These are phyloP conservation scores for Cytospora schulzeri DNA, from an alignment of 2,329 filamentous ascomycete species.

Conservation along the genomic window DNA sequence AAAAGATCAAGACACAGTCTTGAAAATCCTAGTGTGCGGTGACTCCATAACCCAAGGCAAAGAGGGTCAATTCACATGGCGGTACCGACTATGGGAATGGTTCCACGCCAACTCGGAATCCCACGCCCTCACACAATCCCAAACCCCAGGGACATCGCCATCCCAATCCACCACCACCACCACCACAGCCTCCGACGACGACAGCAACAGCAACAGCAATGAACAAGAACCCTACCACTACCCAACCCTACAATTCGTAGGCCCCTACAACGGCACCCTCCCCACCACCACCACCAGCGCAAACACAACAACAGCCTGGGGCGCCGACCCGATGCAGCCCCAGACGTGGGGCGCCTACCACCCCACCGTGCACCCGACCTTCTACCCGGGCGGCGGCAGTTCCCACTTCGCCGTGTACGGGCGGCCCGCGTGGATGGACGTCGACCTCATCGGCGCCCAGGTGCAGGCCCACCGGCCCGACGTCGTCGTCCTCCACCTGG, in stretches of 20 bases:
- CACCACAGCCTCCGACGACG: too few relatives aligned
- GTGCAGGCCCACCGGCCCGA: slow-evolving; percentile 38
- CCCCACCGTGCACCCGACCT: slow-evolving; percentile 17
- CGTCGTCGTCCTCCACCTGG: slow-evolving; percentile 38
- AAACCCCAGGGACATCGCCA: background rate
- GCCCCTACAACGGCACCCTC: slow-evolving; percentile 41
- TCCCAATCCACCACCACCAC: background rate
- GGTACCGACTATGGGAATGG: slow-evolving; percentile 46
- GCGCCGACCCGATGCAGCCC: slow-evolving; percentile 16
- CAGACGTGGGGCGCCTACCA: slow-evolving; percentile 24
- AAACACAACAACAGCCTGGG: background rate
- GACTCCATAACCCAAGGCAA: slow-evolving; percentile 44
- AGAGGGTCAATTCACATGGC: slow-evolving; percentile 47
- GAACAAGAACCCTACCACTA: background rate
- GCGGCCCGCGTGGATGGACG: slow-evolving; percentile 37
- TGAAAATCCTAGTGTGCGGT: slow-evolving; percentile 40
- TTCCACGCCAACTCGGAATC: slow-evolving; percentile 31
- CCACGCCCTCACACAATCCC: slow-evolving; percentile 13
- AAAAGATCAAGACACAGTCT: background rate
- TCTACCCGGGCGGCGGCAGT: slow-evolving; percentile 34
- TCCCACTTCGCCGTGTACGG: slow-evolving; percentile 41
- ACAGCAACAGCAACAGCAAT: background rate
- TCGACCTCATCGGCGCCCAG: slow-evolving; percentile 34
- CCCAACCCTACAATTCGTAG: slow-evolving; percentile 35
- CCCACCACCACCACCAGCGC: background rate